Evolutionary conservation across 805 yeast species (phyloP), one percentile per base, ranked within the genome.

Genomic region (Lipomyces orientalis): DNA sequence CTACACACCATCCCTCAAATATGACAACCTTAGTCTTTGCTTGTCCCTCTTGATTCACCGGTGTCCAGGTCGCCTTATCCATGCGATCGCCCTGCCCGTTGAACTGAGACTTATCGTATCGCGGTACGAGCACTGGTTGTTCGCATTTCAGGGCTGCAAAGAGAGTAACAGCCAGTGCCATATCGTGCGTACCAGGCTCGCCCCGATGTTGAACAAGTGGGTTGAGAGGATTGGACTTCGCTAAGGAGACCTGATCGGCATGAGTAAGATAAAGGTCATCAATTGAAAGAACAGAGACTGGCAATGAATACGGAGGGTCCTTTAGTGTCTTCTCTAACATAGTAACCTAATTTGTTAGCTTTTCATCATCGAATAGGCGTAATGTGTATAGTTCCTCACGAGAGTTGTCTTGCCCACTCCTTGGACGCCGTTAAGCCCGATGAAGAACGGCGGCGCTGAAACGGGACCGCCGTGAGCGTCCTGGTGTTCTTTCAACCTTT

Each of bases 1-100:
- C 98, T 31, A 87, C 84, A 79, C 93, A 92, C 99, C 99, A 94
- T 4, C 98, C 99, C 79, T 94, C 99, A 54, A 95, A 82, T 1
- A 94, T 77, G 2, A 94, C 83, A 2, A 93, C 84, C 73, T 90
- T 91, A 2, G 86, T 81, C 1, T 85, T 84, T 1, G 75, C 71
- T 22, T 57, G 25, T 2, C 19, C 52, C 8, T 29, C 25, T n/a
- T 55, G 54, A 12, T 54, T 54, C 4, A 78, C 76, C 2, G 73
- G 64, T 2, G 72, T 72, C 88, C 88, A 86, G 12, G 79, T 69
- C 0, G 72, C 68, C 7, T 64, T 73, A 0, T 80, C 80, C 6
- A 77, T 72, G 62, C 98, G 81, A 77, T 94, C 98, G 4, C 99
- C 99, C 64, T 84, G 84, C 0, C 98, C 98, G 29, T 74, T 60